Base-by-base conservation (phyloP, 208 protist species). In the Tritrichomonas musculus region DNA sequence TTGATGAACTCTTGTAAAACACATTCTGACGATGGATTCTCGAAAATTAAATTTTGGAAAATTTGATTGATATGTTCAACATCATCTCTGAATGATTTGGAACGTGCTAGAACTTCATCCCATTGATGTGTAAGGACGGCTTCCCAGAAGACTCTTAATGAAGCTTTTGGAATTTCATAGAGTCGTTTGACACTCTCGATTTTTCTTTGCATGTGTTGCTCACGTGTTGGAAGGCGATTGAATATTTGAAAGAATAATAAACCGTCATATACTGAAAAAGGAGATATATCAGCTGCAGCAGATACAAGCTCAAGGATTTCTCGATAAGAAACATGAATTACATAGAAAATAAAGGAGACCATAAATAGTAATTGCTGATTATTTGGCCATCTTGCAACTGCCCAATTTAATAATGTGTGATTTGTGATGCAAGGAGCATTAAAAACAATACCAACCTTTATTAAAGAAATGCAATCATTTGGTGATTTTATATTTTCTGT, bases 61-160 rank as follows among this genome's bases (percentile, higher is more conserved):
- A 82, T 50, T 50, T 82, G 73, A 30, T 82, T 82, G 73, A 82
- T 82, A 27, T 82, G 33, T 50, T 82, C 73, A 30, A 82, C 49
- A 41, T 82, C 41, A 8, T 82, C 49, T 8, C 49, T 33, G 30
- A 47, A 82, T 50, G n/a, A 20, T 1, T 47, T 8, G 17, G 39
- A 82, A 30, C 49, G 33, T 50, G 30, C 33, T 20, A 82, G 39
- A 47, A 39, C 73, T 50, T 82, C 73, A 82, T 82, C 73, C 13
- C 41, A 47, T 30, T 82, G 73, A 41, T 50, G 73, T 8, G 33
- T 50, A 2, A 82, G 27, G 8, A 50, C 41, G 17, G 73, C 73
- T 25, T 82, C 73, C 73, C 73, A 82, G 25, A 82, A 82, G 39
- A 47, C n/a, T 50, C 73, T 82, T 39, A 82, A 50, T 14, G 73